Conservation (phyloP, 805 yeast genomes). For the Candida fluviatilis region DNA sequence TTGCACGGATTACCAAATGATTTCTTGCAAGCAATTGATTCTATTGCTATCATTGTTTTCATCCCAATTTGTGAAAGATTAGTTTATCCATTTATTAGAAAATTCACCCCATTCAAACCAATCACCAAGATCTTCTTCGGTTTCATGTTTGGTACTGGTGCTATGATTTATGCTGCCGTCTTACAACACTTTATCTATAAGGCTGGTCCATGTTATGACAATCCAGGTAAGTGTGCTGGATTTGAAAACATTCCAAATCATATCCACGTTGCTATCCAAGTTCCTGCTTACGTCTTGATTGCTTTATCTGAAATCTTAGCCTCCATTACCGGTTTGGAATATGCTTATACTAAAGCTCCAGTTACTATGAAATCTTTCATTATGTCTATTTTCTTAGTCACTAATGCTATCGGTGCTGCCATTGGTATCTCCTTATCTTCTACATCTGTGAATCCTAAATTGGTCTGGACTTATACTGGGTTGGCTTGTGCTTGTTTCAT, state of each 20-base stretch:
- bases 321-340: constrained; percentile 76
- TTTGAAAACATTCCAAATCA: constrained; percentile 43
- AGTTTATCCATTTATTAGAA: constrained; percentile 45
- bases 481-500: constrained; percentile 55
- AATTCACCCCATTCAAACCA: constrained; percentile 56
- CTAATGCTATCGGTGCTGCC: constrained; percentile 76
- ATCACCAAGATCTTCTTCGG: constrained; percentile 70
- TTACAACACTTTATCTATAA: constrained; percentile 66
- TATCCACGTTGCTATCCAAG: constrained; percentile 66
- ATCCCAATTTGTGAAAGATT: constrained; percentile 65
- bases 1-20: constrained; percentile 78
- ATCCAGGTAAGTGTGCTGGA: constrained; percentile 51
- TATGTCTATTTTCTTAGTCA: constrained; percentile 62
- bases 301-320: constrained; percentile 78
- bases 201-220: constrained; percentile 70
- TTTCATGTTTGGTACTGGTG: constrained; percentile 56
- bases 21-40: constrained; percentile 70
- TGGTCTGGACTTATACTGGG: constrained; percentile 65
- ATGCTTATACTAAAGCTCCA: constrained; percentile 83
- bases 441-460: constrained; percentile 63
- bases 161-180: constrained; percentile 76
- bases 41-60: constrained; percentile 70
- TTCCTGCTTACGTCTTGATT: constrained; percentile 68
- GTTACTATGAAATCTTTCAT: constrained; percentile 60
- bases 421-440: constrained; percentile 70